phyloP scores from a whole-genome alignment of 805 yeast species.

The Pichia gijzeniarum region DNA sequence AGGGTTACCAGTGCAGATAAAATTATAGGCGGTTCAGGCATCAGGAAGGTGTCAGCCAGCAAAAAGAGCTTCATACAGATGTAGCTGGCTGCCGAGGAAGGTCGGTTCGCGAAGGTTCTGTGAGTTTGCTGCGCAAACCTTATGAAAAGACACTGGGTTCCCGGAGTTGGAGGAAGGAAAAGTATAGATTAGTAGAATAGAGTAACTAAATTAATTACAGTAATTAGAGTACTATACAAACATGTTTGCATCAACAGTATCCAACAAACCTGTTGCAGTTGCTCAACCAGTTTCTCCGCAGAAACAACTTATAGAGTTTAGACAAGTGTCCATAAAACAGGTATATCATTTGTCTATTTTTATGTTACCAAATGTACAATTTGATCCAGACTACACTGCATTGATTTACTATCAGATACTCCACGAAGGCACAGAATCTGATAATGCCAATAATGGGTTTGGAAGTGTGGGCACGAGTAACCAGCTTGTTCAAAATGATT shows the following conservation, averaged over 20 bases:
- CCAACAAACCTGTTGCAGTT: constrained; percentile 33
- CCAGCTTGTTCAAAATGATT: constrained; percentile 34
- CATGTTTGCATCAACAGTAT: constrained; percentile 30
- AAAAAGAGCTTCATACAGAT: constrained; percentile 11
- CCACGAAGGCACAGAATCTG: constrained; percentile 27
- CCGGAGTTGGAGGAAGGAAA: background rate
- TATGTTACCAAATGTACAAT: constrained; percentile 71
- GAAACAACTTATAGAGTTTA: constrained; percentile 59
- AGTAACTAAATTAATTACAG: no score
- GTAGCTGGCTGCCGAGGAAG: constrained; percentile 1
- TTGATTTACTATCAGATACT: constrained; percentile 79
- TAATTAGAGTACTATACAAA: background rate
- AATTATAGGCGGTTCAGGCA: constrained; percentile 31
- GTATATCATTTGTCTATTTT: constrained; percentile 80
- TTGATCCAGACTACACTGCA: constrained; percentile 71
- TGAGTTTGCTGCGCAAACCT: background rate
- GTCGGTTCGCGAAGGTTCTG: background rate
- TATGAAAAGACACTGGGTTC: background rate
- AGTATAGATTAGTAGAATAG: no score
- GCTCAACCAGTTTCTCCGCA: constrained; percentile 64
- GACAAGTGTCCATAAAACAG: constrained; percentile 46
- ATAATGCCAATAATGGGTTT: constrained; percentile 10
- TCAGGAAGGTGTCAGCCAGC: constrained; percentile 31
- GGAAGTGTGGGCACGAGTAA: background rate
- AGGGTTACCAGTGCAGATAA: constrained; percentile 27